Evolutionary conservation across 768 basidiomycete genomes (phyloP).

Genomic region (Lactarius sp.): DNA sequence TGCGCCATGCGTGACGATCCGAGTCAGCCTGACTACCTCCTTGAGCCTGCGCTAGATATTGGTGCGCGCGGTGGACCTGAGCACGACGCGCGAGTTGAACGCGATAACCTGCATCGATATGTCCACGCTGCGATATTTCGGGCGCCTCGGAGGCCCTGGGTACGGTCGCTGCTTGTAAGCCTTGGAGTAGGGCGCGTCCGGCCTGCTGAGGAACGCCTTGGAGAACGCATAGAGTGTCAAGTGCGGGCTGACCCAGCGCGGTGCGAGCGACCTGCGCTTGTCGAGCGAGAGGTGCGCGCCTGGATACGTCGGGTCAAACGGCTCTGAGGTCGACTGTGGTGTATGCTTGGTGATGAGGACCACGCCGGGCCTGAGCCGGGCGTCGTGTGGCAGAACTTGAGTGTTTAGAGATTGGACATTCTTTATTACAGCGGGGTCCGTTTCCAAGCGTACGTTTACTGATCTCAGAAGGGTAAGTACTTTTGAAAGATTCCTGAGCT

Average conservation of each 20-base stretch:
- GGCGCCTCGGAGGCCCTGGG: not conserved
- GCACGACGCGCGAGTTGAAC: not conserved
- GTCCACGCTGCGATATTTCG: conserved; percentile 2
- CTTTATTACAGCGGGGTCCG: not conserved
- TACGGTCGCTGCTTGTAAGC: conserved; percentile 9
- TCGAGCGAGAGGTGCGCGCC: conserved; percentile 6
- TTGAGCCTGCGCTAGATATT: conserved; percentile 16
- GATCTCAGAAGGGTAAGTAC: conserved; percentile 7
- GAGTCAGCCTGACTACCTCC: conserved; percentile 8
- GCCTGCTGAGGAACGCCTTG: conserved; percentile 17
- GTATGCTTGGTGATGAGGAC: conserved; percentile 1
- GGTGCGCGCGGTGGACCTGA: not conserved
- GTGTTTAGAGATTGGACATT: not conserved
- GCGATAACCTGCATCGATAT: conserved; percentile 5
- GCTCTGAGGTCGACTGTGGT: not conserved
- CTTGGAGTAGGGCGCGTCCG: not conserved
- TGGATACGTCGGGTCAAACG: conserved; percentile 12
- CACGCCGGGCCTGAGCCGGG: conserved; percentile 15
- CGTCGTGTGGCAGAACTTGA: conserved; percentile 15
- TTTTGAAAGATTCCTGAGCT: conserved; percentile 6
- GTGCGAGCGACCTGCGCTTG: not conserved
- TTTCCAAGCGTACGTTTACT: conserved; percentile 7
- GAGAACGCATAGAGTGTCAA: conserved; percentile 12
- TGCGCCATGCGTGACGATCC: conserved; percentile 20
- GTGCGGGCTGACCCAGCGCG: conserved; percentile 2